phyloP scores from a whole-genome alignment of 2,329 filamentous ascomycete genomes.

The Penicillium sp. region DNA sequence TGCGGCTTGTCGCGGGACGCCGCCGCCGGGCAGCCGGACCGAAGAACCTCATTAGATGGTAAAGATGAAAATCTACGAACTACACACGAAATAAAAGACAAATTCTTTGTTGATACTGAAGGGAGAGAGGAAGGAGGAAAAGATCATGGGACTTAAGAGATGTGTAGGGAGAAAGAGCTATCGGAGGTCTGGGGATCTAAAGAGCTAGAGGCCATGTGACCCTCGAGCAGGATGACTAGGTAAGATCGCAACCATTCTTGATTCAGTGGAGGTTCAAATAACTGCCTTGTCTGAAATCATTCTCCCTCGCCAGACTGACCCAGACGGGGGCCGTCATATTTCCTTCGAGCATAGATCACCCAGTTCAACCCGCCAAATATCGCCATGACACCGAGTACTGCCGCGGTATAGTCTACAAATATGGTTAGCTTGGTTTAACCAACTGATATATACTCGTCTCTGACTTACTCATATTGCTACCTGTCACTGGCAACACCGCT shows the following conservation, averaged over 20 bases:
- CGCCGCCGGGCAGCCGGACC: neutral
- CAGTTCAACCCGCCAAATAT: slow-evolving; percentile 5
- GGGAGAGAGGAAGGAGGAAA: no score
- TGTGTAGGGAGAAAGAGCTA: no score
- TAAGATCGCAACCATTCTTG: no score
- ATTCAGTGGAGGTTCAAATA: neutral
- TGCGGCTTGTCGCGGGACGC: neutral
- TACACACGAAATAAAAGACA: no score
- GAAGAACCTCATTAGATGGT: neutral
- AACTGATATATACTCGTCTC: neutral
- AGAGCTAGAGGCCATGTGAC: no score
- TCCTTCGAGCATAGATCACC: neutral
- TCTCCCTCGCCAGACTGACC: neutral
- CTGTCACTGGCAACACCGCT: neutral
- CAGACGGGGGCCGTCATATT: slow-evolving; percentile 1
- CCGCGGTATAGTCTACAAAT: neutral
- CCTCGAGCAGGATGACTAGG: no score
- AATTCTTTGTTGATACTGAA: no score
- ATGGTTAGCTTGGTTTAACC: neutral
- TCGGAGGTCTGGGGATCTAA: no score
- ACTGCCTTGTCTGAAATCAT: neutral
- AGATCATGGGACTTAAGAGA: no score
- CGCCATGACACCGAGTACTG: slow-evolving; percentile 1
- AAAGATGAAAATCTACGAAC: no score
- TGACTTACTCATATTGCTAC: slow-evolving; percentile 7